These are phyloP conservation scores for Brasenia schreberi DNA, from an alignment of 164 flowering plant species.

Conservation along the genomic window DNA sequence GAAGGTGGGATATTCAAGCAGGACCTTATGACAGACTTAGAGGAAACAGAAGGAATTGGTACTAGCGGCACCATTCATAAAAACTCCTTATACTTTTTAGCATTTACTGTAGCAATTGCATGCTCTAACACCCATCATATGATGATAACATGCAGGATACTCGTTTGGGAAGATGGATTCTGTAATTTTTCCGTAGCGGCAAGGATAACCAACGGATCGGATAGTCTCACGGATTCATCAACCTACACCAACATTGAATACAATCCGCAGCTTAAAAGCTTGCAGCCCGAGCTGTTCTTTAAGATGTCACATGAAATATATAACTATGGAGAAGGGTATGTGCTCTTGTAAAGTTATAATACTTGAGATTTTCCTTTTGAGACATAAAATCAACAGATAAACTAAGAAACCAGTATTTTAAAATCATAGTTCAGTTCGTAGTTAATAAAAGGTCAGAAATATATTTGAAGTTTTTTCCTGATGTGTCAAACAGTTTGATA, in stretches of 20 bases:
- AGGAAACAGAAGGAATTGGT: conserved; percentile 98
- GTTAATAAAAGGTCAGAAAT: no score
- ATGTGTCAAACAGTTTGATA: conserved; percentile 41
- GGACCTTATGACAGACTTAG: conserved; percentile 84
- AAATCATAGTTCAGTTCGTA: no score
- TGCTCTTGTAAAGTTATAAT: not conserved
- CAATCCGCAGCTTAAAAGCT: conserved; percentile 56
- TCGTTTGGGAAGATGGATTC: conserved; percentile 97
- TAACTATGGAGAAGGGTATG: conserved; percentile 95
- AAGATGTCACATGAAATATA: conserved; percentile 99
- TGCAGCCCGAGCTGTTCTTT: conserved; percentile 93
- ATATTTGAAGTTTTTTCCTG: no score
- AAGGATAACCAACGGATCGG: not conserved
- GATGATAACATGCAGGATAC: conserved; percentile 39
- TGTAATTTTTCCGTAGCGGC: conserved; percentile 87
- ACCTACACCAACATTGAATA: conserved; percentile 29
- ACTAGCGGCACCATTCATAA: conserved; percentile 4
- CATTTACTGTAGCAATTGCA: not conserved
- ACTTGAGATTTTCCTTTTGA: not conserved
- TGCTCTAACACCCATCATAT: not conserved
- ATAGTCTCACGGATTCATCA: conserved; percentile 17
- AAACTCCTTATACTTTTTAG: not conserved
- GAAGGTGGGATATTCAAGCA: conserved; percentile 88
- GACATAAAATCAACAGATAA: no score
- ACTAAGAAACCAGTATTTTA: no score